These are phyloP conservation scores for Phialocephala sp. DNA, from an alignment of 2,329 filamentous ascomycete genomes.

Conservation along the genomic window DNA sequence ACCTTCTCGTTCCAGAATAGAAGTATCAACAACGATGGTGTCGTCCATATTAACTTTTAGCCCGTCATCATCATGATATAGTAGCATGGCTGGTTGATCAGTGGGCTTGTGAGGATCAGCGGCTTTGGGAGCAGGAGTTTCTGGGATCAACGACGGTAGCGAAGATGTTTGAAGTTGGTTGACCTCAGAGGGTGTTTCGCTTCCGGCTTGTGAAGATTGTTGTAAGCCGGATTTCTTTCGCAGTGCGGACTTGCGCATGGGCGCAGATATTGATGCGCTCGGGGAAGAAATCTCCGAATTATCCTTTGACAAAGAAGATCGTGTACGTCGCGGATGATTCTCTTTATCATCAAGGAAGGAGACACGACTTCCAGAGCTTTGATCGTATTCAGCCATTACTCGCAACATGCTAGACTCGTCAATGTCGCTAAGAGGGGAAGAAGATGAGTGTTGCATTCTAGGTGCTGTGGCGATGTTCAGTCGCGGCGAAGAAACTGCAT, in stretches of 20 bases:
- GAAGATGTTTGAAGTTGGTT: slow-evolving; percentile 24
- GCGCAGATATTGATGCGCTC: neutral
- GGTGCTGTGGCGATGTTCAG: neutral
- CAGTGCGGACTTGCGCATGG: slow-evolving; percentile 17
- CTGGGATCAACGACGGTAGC: slow-evolving; percentile 36
- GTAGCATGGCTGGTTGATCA: neutral
- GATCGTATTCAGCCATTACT: slow-evolving; percentile 35
- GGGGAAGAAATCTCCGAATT: neutral
- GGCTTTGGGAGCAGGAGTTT: slow-evolving; percentile 34
- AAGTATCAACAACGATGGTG: slow-evolving; percentile 35
- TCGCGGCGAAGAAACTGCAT: slow-evolving; percentile 34
- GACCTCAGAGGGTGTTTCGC: slow-evolving; percentile 11
- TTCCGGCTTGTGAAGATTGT: neutral
- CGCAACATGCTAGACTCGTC: slow-evolving; percentile 40
- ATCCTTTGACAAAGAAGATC: slow-evolving; percentile 4
- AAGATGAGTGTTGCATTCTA: slow-evolving; percentile 12
- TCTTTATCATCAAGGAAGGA: slow-evolving; percentile 18
- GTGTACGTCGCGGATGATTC: slow-evolving; percentile 11
- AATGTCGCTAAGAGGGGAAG: slow-evolving; percentile 35
- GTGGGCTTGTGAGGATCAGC: neutral
- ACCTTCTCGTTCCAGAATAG: slow-evolving; percentile 20
- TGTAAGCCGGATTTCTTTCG: slow-evolving; percentile 1
- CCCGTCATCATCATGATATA: slow-evolving; percentile 18
- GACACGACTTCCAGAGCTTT: slow-evolving; percentile 17
- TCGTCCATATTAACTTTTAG: slow-evolving; percentile 27